Base-by-base conservation (phyloP, 2,329 filamentous ascomycete genomes). In the Grosmannia serpens region DNA sequence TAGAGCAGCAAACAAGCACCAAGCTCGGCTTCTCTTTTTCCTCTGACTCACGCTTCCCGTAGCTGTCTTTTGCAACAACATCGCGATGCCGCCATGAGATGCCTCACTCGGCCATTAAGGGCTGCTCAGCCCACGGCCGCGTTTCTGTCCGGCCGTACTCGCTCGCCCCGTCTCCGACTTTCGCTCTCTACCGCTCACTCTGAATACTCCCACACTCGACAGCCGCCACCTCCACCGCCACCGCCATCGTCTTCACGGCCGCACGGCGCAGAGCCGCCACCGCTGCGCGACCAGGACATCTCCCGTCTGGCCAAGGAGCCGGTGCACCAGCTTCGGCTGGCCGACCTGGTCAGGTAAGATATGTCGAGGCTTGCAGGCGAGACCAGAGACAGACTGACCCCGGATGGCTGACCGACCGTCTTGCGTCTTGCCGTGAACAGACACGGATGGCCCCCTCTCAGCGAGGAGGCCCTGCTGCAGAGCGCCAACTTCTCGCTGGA, bases 401-500 rank as follows among this genome's bases (percentile, higher is more conserved):
- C n/a, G 10, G n/a, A n/a, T 38, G 31, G 17, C 20, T 47, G 27
- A 27, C 29, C 44, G 29, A 33, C 17, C 47, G n/a, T n/a, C n/a
- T n/a, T n/a, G n/a, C n/a, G n/a, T n/a, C n/a, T 33, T 33, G 31
- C 31, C 41, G n/a, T 17, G 8, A 15, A 44, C 60, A 85, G 82
- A 69, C 80, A 86, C 65, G 94, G 94, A 61, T 85, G 88, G 8
- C 92, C 92, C 35, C 91, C 94, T 0, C 81, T 97, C 56, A 88
- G 88, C 3, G 82, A 86, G 58, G 79, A 86, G 46, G 88, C 89
- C 26, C 82, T 99, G 58, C 84, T 96, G 66, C 84, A 87, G 44
- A 96, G 91, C 1, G 94, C 94, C 62, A 96, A 96, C 75, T 97
- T 97, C 75, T 95, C 94, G 15, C 86, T 97, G 64, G 89, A 87